Percentiles rank a stretch among this genome's conserved stretches.
These are phyloP conservation scores for Periconia macrospinosa DNA, from an alignment of 2,329 filamentous ascomycete species.

Conservation along the genomic window DNA sequence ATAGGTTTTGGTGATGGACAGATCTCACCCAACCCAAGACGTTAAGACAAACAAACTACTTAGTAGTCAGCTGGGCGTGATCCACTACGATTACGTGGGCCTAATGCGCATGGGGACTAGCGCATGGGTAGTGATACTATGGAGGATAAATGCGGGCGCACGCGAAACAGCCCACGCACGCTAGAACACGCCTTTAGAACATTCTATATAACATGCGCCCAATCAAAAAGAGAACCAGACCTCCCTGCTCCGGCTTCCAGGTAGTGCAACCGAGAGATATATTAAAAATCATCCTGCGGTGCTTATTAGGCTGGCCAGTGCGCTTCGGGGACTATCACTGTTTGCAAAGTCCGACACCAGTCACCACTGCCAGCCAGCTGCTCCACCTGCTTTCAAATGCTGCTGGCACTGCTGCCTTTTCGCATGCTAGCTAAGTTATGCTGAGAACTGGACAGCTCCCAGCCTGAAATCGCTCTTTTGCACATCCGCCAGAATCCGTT, in stretches of 20 bases:
- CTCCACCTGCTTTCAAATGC: no score
- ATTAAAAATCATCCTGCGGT: conserved; percentile 26
- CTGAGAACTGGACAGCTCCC: conserved; percentile 1
- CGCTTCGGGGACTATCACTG: conserved; percentile 19
- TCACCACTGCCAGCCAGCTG: conserved; percentile 7
- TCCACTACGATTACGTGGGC: background rate
- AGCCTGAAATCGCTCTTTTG: conserved; percentile 1
- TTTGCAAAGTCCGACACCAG: conserved; percentile 22
- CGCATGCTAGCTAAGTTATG: background rate
- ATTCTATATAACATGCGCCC: conserved; percentile 2
- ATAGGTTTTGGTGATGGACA: no score
- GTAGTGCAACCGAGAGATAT: conserved; percentile 15
- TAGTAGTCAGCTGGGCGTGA: background rate
- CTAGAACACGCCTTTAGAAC: conserved; percentile 1
- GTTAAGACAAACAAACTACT: no score
- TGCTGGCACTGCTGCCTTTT: background rate
- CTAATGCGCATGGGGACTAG: no score
- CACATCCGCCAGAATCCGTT: no score
- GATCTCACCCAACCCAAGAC: no score
- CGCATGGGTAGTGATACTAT: background rate
- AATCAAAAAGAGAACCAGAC: conserved; percentile 1
- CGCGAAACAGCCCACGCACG: conserved; percentile 8
- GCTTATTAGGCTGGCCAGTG: conserved; percentile 25
- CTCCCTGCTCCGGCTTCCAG: background rate
- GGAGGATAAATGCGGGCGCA: background rate